Percentiles rank a stretch among this genome's conserved stretches.
Evolutionary conservation across 2,329 filamentous ascomycete genomes (phyloP).

Genomic region (Neophaeococcomyces aloes): DNA sequence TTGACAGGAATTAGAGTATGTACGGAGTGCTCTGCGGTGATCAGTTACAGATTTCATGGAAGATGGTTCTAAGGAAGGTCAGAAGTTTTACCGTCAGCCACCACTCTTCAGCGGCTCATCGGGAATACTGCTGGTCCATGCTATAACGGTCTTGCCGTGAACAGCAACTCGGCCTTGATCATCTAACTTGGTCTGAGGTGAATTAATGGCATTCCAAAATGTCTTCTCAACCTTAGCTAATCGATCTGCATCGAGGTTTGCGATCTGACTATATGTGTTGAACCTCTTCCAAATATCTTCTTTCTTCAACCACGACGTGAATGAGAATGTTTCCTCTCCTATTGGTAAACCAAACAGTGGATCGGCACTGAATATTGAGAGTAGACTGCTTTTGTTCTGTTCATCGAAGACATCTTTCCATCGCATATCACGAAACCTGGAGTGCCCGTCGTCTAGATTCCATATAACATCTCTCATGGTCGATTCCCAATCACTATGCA

Average conservation of each 20-base stretch:
- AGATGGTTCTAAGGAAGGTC: too few relatives aligned
- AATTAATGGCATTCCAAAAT: constrained; percentile 46
- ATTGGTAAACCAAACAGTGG: constrained; percentile 54
- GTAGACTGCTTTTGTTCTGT: constrained; percentile 43
- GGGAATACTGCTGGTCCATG: constrained; percentile 43
- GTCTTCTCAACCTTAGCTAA: constrained; percentile 40
- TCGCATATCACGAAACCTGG: constrained; percentile 54
- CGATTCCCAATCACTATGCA: constrained; percentile 51
- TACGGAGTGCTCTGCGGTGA: too few relatives aligned
- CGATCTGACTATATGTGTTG: constrained; percentile 58
- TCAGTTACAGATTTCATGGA: too few relatives aligned
- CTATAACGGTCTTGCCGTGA: constrained; percentile 54
- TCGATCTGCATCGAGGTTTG: constrained; percentile 44
- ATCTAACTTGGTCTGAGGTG: constrained; percentile 47
- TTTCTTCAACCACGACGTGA: constrained; percentile 48
- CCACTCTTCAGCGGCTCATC: constrained; percentile 15
- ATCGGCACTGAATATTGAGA: constrained; percentile 34
- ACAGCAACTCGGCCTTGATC: constrained; percentile 52
- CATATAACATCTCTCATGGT: constrained; percentile 50
- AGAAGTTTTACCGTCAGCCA: too few relatives aligned
- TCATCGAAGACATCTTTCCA: constrained; percentile 57
- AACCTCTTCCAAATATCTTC: constrained; percentile 55
- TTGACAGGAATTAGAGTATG: not conserved
- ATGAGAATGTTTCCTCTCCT: constrained; percentile 45
- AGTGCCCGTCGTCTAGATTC: constrained; percentile 46